Base-by-base conservation (phyloP, 2,329 filamentous ascomycete species). In the Pestalotiopsis sp. region DNA sequence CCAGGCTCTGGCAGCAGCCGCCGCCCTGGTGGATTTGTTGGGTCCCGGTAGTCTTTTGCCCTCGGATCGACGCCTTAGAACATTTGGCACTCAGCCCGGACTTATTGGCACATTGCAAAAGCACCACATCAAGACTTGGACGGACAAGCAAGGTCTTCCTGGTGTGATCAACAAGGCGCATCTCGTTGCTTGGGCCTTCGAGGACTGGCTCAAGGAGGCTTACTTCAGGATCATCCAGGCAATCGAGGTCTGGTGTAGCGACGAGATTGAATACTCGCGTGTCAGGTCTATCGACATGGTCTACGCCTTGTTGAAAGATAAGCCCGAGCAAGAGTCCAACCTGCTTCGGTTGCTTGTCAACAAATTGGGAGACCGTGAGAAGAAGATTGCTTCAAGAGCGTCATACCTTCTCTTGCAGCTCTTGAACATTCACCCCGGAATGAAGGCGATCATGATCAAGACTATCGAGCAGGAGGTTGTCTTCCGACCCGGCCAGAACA, bases 271-370 rank as follows among this genome's bases (percentile, higher is more conserved):
- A 76, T 98, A 95, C 80, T 94, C 97, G 55, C 91, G 97, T 69
- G 92, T 91, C 62, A 90, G 93, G 71, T 92, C 95, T 3, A 86
- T 99, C 58, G 96, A 94, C 72, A 97, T 97, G 74, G 91, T 98
- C 48, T 98, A 91, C 77, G 94, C 95, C 70, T 84, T 99, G 52
- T 83, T 99, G 69, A 96, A 94, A 78, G 94, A 97, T 78, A 99
- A 97, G 81, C 95, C 96, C 0, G 96, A 99, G 79, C 96, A 99
- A 77, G 96, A 99, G 79, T 92, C 95, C 66, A 99, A 99, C 78
- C 83, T 99, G 70, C 84, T 99, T 69, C 90, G 95, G 66, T 84
- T 99, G 67, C 82, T 99, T 68, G 94, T 99, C 73, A 98, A 98
- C 84, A 99, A 99, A 80, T 88, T 99, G 30, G 95, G 97, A 74